A percentile compares a stretch with the other conserved stretches of the same genome.
These are phyloP conservation scores for Phaeosphaeria sp. DNA, from an alignment of 2,329 filamentous ascomycete genomes.

Conservation along the genomic window DNA sequence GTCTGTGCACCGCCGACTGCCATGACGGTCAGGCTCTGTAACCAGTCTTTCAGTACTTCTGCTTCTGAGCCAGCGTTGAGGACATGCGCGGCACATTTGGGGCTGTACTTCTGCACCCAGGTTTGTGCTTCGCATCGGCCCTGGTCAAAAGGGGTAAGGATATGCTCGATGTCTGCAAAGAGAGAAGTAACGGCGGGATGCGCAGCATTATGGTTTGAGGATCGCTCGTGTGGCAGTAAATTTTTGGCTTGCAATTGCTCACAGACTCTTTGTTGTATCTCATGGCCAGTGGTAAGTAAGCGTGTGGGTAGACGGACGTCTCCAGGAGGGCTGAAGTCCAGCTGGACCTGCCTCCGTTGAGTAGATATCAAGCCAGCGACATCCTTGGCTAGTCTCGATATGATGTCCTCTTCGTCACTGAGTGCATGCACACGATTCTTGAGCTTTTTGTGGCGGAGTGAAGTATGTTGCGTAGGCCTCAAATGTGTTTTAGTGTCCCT, in stretches of 20 bases:
- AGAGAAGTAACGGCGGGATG: slow-evolving; percentile 68
- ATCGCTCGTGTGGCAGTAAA: neutral
- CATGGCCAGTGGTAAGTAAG: slow-evolving; percentile 43
- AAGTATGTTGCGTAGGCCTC: neutral
- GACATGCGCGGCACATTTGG: slow-evolving; percentile 70
- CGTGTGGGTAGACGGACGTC: slow-evolving; percentile 44
- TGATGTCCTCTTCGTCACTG: slow-evolving; percentile 32
- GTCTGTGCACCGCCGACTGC: slow-evolving; percentile 69
- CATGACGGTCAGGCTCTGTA: slow-evolving; percentile 76
- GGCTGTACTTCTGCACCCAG: slow-evolving; percentile 89
- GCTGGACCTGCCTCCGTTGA: neutral
- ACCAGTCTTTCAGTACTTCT: slow-evolving; percentile 77
- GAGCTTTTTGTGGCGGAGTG: slow-evolving; percentile 43
- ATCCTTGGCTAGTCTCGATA: slow-evolving; percentile 27
- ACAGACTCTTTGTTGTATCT: slow-evolving; percentile 50
- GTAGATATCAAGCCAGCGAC: slow-evolving; percentile 13
- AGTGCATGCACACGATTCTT: slow-evolving; percentile 44
- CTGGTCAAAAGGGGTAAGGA: slow-evolving; percentile 79
- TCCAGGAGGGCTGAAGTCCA: slow-evolving; percentile 23
- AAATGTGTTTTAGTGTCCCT: neutral
- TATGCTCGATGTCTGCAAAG: slow-evolving; percentile 65
- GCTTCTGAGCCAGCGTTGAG: slow-evolving; percentile 77
- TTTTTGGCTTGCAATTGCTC: slow-evolving; percentile 21
- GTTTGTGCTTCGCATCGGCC: slow-evolving; percentile 73
- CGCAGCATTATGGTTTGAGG: neutral